Evolutionary conservation across 495 filamentous ascomycete genomes (phyloP), one percentile per base, ranked within the genome.

Genomic region (Hypoxylon perforatum): DNA sequence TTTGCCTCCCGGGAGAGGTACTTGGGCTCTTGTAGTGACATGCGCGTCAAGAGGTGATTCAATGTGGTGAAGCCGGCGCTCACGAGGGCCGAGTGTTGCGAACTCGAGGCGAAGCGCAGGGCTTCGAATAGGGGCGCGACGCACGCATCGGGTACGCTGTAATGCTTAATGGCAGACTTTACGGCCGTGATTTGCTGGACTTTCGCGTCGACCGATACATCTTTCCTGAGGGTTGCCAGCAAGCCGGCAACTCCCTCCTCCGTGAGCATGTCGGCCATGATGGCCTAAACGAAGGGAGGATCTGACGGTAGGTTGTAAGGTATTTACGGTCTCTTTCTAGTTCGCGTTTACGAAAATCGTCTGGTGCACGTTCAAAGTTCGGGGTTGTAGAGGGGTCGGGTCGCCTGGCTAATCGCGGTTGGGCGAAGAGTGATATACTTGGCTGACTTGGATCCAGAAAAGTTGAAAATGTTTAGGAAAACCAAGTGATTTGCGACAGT

Each of bases 81-180:
- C 50, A 87, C 84, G 46, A 95, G 85, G 9, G 82, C 77, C 23
- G 86, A 85, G 68, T 92, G 88, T 63, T 89, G 88, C n/a, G 90
- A 88, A 59, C 76, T 78, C 46, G 93, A 89, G 46, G 90, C 87
- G 11, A 86, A 72, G 33, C 86, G 86, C 56, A 93, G 78, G 45
- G 87, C 86, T 52, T 96, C 91, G 77, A 95, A 93, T 52, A 95
- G 85, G 33, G 85, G 81, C 15, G 83, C 73, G 63, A 94, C 84
- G 51, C 88, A 89, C n/a, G 76, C 73, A 56, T 93, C 91, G 38
- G 91, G 91, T 21, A 96, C 90, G 78, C 91, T 91, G 57, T 88
- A 88, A 71, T 94, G 92, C 76, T 96, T 97, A 80, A 97, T 95
- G 70, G 87, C 86, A 47, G 90, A 91, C 75, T 96, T 96, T 75